Evolutionary conservation across 1,139 yeast species (phyloP).

Genomic region (Geotrichum cucujoidarum): DNA sequence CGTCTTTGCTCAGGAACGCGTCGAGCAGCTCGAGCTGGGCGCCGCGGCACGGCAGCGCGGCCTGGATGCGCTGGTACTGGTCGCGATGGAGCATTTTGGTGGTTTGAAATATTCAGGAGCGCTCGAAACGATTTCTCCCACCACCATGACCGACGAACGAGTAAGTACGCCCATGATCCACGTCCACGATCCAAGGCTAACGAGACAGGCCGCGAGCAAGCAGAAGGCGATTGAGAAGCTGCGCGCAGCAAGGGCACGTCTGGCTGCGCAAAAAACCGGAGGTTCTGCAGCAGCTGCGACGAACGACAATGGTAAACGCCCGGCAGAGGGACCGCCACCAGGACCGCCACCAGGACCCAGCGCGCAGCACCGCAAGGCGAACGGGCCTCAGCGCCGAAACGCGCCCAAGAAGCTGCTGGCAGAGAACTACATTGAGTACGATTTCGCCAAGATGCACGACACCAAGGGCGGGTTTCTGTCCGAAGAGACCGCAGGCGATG

Average conservation of each 20-base stretch:
- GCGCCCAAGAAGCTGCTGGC: conserved; percentile 6
- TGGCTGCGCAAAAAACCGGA: conserved; percentile 22
- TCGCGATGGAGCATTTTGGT: conserved; percentile 11
- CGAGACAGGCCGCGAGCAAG: conserved; percentile 46
- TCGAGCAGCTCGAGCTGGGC: conserved; percentile 20
- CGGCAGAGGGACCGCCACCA: conserved; percentile 15
- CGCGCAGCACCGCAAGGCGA: conserved; percentile 17
- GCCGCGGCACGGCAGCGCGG: conserved; percentile 15
- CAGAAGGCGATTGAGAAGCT: conserved; percentile 55
- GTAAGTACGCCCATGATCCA: not conserved
- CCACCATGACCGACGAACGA: conserved; percentile 13
- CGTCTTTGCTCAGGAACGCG: conserved; percentile 18
- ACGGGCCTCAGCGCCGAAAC: conserved; percentile 3
- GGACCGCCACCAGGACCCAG: conserved; percentile 4
- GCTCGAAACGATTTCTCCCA: not conserved
- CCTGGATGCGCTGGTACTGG: conserved; percentile 4
- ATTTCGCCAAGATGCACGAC: conserved; percentile 84
- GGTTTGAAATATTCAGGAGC: not conserved
- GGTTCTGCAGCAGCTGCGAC: conserved; percentile 8
- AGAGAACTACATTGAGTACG: conserved; percentile 77
- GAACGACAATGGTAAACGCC: conserved; percentile 14
- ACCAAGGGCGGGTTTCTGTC: conserved; percentile 79
- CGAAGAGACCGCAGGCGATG: conserved; percentile 40
- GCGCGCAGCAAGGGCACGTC: conserved; percentile 41
- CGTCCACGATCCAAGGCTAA: not conserved